Base-by-base conservation (phyloP, 2,329 filamentous ascomycete species). In the Myriosclerotinia scirpicola region DNA sequence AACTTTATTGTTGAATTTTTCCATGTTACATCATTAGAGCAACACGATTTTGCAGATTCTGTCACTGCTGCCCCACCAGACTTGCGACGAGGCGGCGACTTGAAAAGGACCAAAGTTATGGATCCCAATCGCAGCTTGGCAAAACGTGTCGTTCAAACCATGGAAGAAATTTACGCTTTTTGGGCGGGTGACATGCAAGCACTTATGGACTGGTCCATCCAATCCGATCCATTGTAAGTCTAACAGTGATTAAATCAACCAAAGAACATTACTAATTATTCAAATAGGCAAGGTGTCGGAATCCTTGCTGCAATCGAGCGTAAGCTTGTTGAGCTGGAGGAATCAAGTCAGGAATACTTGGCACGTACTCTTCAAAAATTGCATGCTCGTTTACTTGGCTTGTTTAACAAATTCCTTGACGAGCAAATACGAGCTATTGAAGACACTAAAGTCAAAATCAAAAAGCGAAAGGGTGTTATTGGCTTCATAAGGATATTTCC, bases 1-100 rank as follows among this genome's bases (percentile, higher is more conserved):
- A 98, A 97, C 76, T 99, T 98, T 76, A 83, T 97, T 59, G 88
- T 97, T n/a, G 92, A 96, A 72, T 95, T 97, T 77, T 98, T 98
- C 84, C 94, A 98, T 73, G 87, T 95, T 36, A 91, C 90, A n/a
- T 96, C 92, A 2, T 82, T 94, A 38, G 89, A 93, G 73, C 89
- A 87, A 46, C 79, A 85, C 20, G 93, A 97, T 75, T 98, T 97
- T 75, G 84, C 90, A 1, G 95, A 98, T 71, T 85, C 89, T 3
- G 89, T 97, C 22, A 82, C 85, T 26, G 83, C 85, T 2, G 82
- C 82, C 2, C 80, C 84, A 34, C 92, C 93, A 8, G 85, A 87
- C 53, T 83, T 88, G 48, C 87, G 94, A 56, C 83, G 84, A 53
- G 87, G 90, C 30, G 88, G 88, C 20, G 91, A 96, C 73, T 79